A percentile compares a stretch with the other conserved stretches of the same genome.
These are phyloP conservation scores for Triangularia verruculosa DNA, from an alignment of 2,329 filamentous ascomycete genomes.

Conservation along the genomic window DNA sequence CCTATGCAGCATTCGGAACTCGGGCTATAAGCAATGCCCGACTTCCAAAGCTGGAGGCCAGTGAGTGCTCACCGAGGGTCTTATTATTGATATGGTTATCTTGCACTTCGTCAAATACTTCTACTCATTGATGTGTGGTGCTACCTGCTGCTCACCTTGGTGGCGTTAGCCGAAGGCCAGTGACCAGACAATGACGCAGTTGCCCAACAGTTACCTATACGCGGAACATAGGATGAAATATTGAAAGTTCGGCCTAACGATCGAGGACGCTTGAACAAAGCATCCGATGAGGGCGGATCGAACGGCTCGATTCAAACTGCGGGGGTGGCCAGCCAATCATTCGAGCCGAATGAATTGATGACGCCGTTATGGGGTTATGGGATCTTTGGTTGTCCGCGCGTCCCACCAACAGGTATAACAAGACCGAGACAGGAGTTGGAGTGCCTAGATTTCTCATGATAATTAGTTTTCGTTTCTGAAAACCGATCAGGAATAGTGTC, in stretches of 20 bases:
- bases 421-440: neutral
- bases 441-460: neutral
- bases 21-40: neutral
- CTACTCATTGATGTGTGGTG: neutral
- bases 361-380: conserved; percentile 5
- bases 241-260: neutral
- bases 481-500: neutral
- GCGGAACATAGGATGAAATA: neutral
- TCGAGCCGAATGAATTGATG: neutral
- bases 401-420: neutral
- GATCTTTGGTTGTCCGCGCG: conserved; percentile 5
- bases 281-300: neutral
- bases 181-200: conserved; percentile 8
- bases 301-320: conserved; percentile 2
- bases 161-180: neutral
- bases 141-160: neutral
- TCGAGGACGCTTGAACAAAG: neutral
- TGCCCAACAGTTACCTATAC: neutral
- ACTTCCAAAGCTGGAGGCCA: neutral
- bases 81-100: neutral
- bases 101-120: too few relatives aligned
- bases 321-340: conserved; percentile 5
- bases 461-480: neutral
- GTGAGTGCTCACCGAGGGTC: neutral
- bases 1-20: neutral